Evolutionary conservation across 805 yeast species (phyloP).

Genomic region (Spathaspora arborariae): DNA sequence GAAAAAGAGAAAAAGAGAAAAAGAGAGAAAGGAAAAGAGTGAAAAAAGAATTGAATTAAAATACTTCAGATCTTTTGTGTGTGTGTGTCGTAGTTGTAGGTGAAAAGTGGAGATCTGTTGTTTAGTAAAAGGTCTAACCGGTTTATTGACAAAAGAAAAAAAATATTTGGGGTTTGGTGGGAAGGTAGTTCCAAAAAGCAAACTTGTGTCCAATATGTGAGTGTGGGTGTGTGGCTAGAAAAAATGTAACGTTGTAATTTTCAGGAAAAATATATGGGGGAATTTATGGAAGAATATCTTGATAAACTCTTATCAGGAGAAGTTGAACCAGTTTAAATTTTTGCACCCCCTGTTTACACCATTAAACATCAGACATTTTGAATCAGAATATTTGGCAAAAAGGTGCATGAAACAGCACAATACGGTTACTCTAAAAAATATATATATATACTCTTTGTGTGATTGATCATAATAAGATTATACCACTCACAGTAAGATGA

Average conservation of each 20-base stretch:
- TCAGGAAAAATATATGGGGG: not conserved
- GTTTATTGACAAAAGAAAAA: not conserved
- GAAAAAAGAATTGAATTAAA: too few species aligned
- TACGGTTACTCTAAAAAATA: not conserved
- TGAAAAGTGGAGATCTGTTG: not conserved
- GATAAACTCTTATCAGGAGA: too few species aligned
- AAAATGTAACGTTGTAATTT: slow-evolving; percentile 2
- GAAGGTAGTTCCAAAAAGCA: slow-evolving; percentile 1
- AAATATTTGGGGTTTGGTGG: not conserved
- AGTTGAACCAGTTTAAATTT: not conserved
- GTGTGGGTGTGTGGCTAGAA: too few species aligned
- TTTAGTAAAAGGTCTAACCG: slow-evolving; percentile 1
- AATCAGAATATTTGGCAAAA: not conserved
- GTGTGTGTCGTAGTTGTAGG: not conserved
- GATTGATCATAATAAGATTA: too few species aligned
- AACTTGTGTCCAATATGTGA: not conserved
- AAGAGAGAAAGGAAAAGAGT: not conserved
- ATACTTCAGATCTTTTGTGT: too few species aligned
- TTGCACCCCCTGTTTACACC: not conserved
- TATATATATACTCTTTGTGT: not conserved
- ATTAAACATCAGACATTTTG: not conserved
- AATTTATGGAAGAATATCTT: not conserved
- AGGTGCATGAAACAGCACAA: not conserved
- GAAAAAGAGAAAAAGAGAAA: not conserved
- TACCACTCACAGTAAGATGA: too few species aligned